Evolutionary conservation across 2,329 filamentous ascomycete genomes (phyloP), one percentile per base, ranked within the genome.

Genomic region (Trichoderma oligosporum): DNA sequence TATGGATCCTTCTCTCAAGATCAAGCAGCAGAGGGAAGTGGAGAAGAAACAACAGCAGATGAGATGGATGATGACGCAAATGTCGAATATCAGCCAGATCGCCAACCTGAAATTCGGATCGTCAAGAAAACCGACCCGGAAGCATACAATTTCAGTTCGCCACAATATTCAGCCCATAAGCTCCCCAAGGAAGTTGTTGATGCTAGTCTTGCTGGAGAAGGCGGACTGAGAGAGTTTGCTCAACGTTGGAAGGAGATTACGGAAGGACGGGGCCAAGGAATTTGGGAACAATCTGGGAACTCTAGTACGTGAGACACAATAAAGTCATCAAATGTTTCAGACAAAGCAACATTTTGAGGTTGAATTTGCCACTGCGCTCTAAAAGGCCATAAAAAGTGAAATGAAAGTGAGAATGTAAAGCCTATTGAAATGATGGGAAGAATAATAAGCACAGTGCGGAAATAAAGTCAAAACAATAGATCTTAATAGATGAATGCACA

Each of bases 111-210:
- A 71, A 81, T 99, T 62, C 81, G 93, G 39, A 78, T 97, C 7
- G 83, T 99, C 45, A 84, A 87, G 64, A 85, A 86, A 69, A 87
- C 93, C 62, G 93, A 97, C 63, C 91, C 92, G 0, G 89, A 93
- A 60, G 92, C 92, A 1, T 94, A 91, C 69, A 88, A 88, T 64
- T 95, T 97, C 69, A 85, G 83, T 62, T 88, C 89, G 4, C 83
- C 91, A 1, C 89, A 93, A 67, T 97, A 96, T 71, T 96, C 91
- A 61, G 93, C 94, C 3, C 93, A 97, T 69, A 99, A 97, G 73
- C 75, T 99, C 64, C 94, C 94, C 0, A 91, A 87, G 70, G 94
- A 99, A 65, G 91, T 97, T 2, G 92, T 97, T 3, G 84, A 87
- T 64, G 85, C 85, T 18, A 82, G 83, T 63, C 66, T 82, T 63